Conservation (phyloP, 805 yeast genomes). For the Starmerella tilneyi region DNA sequence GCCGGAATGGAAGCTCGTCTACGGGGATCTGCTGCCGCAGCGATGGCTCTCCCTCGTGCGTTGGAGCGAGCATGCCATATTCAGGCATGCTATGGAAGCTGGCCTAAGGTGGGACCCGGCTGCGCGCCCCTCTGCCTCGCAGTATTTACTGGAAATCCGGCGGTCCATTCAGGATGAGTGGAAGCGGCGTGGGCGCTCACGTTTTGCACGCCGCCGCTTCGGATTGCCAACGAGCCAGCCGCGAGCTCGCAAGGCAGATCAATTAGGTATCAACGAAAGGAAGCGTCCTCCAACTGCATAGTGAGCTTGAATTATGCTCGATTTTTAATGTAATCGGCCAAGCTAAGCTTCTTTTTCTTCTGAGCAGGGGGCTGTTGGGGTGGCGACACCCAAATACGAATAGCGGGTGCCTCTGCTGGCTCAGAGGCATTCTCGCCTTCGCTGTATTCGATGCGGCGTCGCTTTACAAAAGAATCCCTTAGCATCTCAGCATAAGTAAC, state of each 20-base stretch:
- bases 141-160: constrained; percentile 15
- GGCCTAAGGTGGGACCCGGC: constrained; percentile 74
- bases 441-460: neutral
- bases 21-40: neutral
- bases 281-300: too few relatives aligned
- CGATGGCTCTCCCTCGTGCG: constrained; percentile 2
- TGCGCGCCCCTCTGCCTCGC: constrained; percentile 21
- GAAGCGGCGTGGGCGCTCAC: neutral
- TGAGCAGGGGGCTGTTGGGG: constrained; percentile 11
- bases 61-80: constrained; percentile 24
- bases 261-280: too few relatives aligned
- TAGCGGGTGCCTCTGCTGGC: constrained; percentile 4
- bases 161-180: neutral
- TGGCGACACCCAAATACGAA: constrained; percentile 20
- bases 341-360: constrained; percentile 22
- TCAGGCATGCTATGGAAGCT: constrained; percentile 15
- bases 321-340: constrained; percentile 24
- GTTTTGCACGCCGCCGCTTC: neutral
- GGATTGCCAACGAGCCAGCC: too few relatives aligned
- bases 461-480: neutral
- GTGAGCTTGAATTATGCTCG: too few relatives aligned
- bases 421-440: neutral
- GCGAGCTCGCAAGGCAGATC: too few relatives aligned
- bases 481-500: neutral
- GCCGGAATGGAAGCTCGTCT: neutral